phyloP scores from a whole-genome alignment of 2,329 filamentous ascomycete genomes.

The Dactylellina sp. region DNA sequence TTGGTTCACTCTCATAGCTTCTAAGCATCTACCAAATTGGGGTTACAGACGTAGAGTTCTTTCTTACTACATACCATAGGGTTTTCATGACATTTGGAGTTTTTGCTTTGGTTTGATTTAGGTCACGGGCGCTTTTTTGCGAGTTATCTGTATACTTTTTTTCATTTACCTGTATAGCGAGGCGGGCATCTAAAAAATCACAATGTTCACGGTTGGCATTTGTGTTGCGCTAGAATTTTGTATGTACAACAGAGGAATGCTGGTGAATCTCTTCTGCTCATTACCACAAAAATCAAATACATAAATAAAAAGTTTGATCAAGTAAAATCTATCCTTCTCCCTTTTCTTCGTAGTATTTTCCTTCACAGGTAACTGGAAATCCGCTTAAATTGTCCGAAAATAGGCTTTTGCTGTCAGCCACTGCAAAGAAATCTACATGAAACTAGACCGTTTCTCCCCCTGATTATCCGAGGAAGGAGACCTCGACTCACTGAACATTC shows the following conservation, averaged over 20 bases:
- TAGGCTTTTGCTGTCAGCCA: no score
- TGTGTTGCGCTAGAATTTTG: neutral
- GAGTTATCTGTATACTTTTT: constrained; percentile 8
- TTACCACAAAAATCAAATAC: constrained; percentile 12
- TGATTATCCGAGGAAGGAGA: no score
- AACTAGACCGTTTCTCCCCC: no score
- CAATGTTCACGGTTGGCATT: constrained; percentile 10
- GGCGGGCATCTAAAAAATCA: neutral
- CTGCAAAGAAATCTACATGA: no score
- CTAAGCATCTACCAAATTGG: constrained; percentile 18
- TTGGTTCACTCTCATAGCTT: constrained; percentile 46
- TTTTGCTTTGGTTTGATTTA: constrained; percentile 30
- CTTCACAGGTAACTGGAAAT: no score
- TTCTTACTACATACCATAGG: constrained; percentile 42
- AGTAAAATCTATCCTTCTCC: no score
- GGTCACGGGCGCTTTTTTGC: no score
- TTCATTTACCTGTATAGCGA: constrained; percentile 21
- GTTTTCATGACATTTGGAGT: constrained; percentile 33
- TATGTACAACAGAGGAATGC: constrained; percentile 42
- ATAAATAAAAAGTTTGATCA: neutral
- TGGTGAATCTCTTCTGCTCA: constrained; percentile 49
- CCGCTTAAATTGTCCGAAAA: no score
- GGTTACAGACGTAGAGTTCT: constrained; percentile 17
- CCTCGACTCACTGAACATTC: no score
- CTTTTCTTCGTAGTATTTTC: no score